Evolutionary conservation across 2,329 filamentous ascomycete genomes (phyloP).

Genomic region (Penicillium vulpinum): DNA sequence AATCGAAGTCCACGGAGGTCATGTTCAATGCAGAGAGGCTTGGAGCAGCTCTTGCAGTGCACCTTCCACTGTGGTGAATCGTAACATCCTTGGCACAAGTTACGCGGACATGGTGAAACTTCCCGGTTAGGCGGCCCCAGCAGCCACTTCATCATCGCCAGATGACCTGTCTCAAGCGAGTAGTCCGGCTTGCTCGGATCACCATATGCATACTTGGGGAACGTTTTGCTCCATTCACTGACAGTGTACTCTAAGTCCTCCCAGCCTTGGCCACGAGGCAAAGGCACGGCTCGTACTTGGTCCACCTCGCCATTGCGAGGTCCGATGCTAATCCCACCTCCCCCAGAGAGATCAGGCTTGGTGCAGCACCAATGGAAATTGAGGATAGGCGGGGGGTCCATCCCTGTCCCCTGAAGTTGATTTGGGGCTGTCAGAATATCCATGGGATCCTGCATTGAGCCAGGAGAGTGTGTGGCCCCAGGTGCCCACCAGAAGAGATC

Average conservation of each 20-base stretch:
- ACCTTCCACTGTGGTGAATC: constrained; percentile 60
- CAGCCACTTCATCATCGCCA: constrained; percentile 49
- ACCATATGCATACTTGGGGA: constrained; percentile 43
- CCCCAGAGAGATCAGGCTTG: constrained; percentile 60
- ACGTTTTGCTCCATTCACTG: constrained; percentile 43
- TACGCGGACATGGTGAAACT: constrained; percentile 54
- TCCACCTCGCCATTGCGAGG: constrained; percentile 57
- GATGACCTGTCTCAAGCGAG: constrained; percentile 41
- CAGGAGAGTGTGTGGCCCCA: constrained; percentile 55
- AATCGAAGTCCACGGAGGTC: constrained; percentile 58
- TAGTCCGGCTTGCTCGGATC: constrained; percentile 43
- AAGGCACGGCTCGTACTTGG: constrained; percentile 56
- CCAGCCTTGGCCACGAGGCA: constrained; percentile 56
- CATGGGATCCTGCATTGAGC: constrained; percentile 57
- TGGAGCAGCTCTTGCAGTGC: constrained; percentile 59
- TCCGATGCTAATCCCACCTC: constrained; percentile 59
- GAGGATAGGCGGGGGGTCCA: constrained; percentile 46
- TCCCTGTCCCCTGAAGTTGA: constrained; percentile 28
- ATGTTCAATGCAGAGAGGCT: constrained; percentile 60
- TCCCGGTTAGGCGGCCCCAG: constrained; percentile 49
- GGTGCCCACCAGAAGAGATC: constrained; percentile 61
- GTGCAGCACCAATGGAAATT: constrained; percentile 63
- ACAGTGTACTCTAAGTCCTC: constrained; percentile 56
- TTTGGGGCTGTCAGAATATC: constrained; percentile 18
- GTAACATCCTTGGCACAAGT: constrained; percentile 59